Evolutionary conservation across 306 rosid species (phyloP).

Genomic region (Fagus sylvatica): DNA sequence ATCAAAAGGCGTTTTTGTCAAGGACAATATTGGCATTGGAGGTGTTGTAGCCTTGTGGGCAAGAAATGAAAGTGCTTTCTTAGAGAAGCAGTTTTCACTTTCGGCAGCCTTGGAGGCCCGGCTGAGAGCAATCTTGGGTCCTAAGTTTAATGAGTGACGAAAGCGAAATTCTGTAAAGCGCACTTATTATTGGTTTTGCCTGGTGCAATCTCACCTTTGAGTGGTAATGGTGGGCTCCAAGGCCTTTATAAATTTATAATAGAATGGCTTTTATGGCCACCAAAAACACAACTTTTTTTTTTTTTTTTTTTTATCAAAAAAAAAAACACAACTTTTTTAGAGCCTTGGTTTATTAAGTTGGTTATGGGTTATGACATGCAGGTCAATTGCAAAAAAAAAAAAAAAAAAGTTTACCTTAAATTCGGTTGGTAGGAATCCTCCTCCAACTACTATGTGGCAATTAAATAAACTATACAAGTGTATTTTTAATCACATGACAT

Average conservation of each 20-base stretch:
- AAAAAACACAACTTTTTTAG: not conserved
- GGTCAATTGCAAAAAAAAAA: too few species aligned
- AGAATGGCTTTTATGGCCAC: not conserved
- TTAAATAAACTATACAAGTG: too few species aligned
- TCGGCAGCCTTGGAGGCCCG: constrained; percentile 50
- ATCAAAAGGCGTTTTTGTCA: not conserved
- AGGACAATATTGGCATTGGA: not conserved
- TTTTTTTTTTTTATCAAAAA: too few species aligned
- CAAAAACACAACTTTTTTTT: not conserved
- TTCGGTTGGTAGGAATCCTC: too few species aligned
- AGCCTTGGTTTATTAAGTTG: not conserved
- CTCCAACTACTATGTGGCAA: too few species aligned
- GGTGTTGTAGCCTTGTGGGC: constrained; percentile 28
- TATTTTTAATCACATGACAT: too few species aligned
- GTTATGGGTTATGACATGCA: too few species aligned
- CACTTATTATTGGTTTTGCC: constrained; percentile 30
- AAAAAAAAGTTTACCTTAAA: too few species aligned
- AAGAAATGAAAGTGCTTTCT: constrained; percentile 11
- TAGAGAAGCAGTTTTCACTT: constrained; percentile 28
- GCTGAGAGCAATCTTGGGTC: constrained; percentile 46
- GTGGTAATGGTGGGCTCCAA: constrained; percentile 18
- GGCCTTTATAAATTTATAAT: not conserved
- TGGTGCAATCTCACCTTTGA: constrained; percentile 33
- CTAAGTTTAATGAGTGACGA: constrained; percentile 50
- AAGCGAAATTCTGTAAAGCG: constrained; percentile 31